These are phyloP conservation scores for Boeremia lycopersici DNA, from an alignment of 2,329 filamentous ascomycete species.

Conservation along the genomic window DNA sequence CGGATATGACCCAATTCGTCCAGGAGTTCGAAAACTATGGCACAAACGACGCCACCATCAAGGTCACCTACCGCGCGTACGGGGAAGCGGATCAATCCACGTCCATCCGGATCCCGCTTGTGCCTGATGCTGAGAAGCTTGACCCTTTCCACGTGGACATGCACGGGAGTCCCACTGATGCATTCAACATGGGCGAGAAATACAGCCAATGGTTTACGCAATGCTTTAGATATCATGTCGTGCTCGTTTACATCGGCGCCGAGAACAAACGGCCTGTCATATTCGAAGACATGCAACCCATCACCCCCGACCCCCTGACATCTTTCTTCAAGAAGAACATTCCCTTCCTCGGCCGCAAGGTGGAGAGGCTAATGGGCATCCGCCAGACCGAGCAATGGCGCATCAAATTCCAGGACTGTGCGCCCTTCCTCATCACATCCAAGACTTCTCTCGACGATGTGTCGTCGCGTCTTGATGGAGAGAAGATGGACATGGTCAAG, in stretches of 20 bases:
- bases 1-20: conserved; percentile 51
- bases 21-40: conserved; percentile 44
- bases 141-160: conserved; percentile 50
- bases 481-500: conserved; percentile 53
- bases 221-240: conserved; percentile 52
- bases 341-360: conserved; percentile 15
- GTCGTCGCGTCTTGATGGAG: conserved; percentile 50
- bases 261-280: conserved; percentile 49
- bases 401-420: conserved; percentile 75
- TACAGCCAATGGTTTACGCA: conserved; percentile 53
- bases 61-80: conserved; percentile 49
- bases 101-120: conserved; percentile 48
- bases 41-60: conserved; percentile 41
- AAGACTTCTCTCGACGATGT: conserved; percentile 73
- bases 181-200: conserved; percentile 50
- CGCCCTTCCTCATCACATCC: conserved; percentile 75
- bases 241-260: conserved; percentile 52
- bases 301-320: conserved; percentile 21
- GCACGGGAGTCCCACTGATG: conserved; percentile 51
- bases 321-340: conserved; percentile 22
- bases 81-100: conserved; percentile 30
- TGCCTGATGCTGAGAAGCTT: conserved; percentile 45
- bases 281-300: conserved; percentile 41
- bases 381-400: conserved; percentile 30
- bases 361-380: conserved; percentile 41